Evolutionary conservation across 371 early-diverging fungal genomes (phyloP).

Genomic region (Apophysomyces variabilis): DNA sequence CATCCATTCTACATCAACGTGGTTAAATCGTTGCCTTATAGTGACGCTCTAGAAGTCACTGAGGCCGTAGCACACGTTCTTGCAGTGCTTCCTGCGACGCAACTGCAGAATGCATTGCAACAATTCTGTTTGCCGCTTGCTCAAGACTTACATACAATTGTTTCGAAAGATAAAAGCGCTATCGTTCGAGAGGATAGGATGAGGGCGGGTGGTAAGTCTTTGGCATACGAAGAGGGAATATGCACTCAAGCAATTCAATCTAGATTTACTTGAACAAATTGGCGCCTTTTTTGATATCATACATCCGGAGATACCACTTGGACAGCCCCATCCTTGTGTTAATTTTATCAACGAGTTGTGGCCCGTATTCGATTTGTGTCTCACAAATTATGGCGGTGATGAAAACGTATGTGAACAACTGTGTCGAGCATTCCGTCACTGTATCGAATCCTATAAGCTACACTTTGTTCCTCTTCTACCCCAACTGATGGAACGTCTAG

Average conservation of each 20-base stretch:
- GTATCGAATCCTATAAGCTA: constrained; percentile 63
- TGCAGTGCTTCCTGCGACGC: constrained; percentile 68
- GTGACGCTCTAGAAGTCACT: constrained; percentile 82
- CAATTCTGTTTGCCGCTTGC: constrained; percentile 86
- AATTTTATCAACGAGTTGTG: constrained; percentile 77
- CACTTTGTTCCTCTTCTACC: constrained; percentile 62
- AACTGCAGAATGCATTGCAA: constrained; percentile 71
- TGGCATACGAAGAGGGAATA: constrained; percentile 12
- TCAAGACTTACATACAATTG: constrained; percentile 59
- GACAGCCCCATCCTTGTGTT: constrained; percentile 72
- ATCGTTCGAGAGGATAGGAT: constrained; percentile 39
- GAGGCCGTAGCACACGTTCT: constrained; percentile 91
- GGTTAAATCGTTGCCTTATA: constrained; percentile 63
- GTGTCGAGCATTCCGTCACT: constrained; percentile 69
- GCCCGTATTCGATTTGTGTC: constrained; percentile 71
- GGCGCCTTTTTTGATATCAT: constrained; percentile 59
- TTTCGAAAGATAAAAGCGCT: constrained; percentile 36
- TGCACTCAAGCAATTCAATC: constrained; percentile 59
- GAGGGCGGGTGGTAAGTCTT: constrained; percentile 48
- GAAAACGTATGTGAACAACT: constrained; percentile 64
- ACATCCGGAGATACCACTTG: constrained; percentile 51
- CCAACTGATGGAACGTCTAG: constrained; percentile 59
- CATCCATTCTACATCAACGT: constrained; percentile 79
- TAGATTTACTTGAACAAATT: constrained; percentile 57
- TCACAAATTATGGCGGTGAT: constrained; percentile 59